Base-by-base conservation (phyloP, 2,329 filamentous ascomycete species). In the Nothophoma quercina region DNA sequence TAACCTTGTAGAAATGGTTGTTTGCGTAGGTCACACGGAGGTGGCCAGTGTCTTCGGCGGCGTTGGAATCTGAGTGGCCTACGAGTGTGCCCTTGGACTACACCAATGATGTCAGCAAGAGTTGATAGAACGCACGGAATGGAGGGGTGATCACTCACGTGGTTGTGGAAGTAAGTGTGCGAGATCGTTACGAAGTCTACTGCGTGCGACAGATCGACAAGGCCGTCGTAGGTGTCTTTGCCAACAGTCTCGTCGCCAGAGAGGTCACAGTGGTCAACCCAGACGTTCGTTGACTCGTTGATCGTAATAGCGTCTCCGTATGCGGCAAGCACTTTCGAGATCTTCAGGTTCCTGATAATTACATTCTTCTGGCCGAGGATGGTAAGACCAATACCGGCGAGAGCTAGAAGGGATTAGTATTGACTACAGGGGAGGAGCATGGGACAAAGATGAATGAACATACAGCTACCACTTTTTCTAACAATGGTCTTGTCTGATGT, bases 181-280 rank as follows among this genome's bases (percentile, higher is more conserved):
- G 77, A 80, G 58, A 87, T 77, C 53, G 80, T 87, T 33, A 87
- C 70, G 63, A 76, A 87, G 73, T 88, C 84, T 7, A 82, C 77
- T 40, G 77, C 87, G 71, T 87, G 86, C 39, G 81, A 87, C 49
- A 83, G 75, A 62, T 89, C 87, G 77, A 84, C 63, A 80, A 77
- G 70, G 0, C 65, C 65, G 35, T 68, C 64, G 28, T 67, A 68
- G 9, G 56, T 61, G 29, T 68, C 65, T 22, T 67, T 69, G 42
- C 58, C 61, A 3, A 63, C 60, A 0, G 47, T 60, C 26, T 67
- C 44, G 10, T 67, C 66, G 12, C 86, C 81, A 21, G 82, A 84
- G 2, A 89, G 76, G 57, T 89, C 86, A 66, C 79, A 80, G 75
- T 88, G 86, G 72, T 89, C 86, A 41, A 89, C 77, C 86, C 86